Percentiles rank a stretch among this genome's conserved stretches.
phyloP scores from a whole-genome alignment of 2,329 filamentous ascomycete species.

The Aspergillus floridensis region DNA sequence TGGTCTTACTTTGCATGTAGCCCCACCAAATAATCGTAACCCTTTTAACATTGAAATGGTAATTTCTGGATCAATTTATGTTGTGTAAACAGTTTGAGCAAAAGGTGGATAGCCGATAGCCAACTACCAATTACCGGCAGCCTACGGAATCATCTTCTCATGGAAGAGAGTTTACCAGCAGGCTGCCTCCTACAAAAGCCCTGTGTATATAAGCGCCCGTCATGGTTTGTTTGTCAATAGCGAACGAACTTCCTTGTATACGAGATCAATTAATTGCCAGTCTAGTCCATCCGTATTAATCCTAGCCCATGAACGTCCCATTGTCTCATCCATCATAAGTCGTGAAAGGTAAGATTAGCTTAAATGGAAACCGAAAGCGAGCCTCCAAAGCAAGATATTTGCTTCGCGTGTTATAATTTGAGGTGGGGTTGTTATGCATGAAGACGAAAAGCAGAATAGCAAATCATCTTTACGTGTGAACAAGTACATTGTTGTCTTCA shows the following conservation, averaged over 20 bases:
- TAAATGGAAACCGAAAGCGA: neutral
- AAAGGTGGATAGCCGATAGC: too few species aligned
- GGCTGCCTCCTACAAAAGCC: too few species aligned
- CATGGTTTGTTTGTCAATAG: neutral
- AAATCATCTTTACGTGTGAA: conserved; percentile 12
- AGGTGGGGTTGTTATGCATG: neutral
- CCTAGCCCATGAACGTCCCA: neutral
- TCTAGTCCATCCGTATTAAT: neutral
- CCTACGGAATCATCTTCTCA: too few species aligned
- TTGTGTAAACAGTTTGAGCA: too few species aligned
- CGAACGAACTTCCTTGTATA: neutral
- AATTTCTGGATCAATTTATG: too few species aligned
- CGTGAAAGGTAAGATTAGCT: neutral
- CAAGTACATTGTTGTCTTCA: conserved; percentile 14
- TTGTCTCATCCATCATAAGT: neutral
- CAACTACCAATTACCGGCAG: too few species aligned
- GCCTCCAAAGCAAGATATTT: neutral
- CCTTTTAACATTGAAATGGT: too few species aligned
- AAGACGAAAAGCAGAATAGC: neutral
- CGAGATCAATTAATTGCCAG: neutral
- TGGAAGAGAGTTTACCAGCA: too few species aligned
- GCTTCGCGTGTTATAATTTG: neutral
- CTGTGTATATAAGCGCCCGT: too few species aligned
- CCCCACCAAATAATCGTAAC: too few species aligned
- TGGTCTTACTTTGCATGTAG: neutral